Base-by-base conservation (phyloP, 164 flowering plant species). In the Nymphaea thermarum region DNA sequence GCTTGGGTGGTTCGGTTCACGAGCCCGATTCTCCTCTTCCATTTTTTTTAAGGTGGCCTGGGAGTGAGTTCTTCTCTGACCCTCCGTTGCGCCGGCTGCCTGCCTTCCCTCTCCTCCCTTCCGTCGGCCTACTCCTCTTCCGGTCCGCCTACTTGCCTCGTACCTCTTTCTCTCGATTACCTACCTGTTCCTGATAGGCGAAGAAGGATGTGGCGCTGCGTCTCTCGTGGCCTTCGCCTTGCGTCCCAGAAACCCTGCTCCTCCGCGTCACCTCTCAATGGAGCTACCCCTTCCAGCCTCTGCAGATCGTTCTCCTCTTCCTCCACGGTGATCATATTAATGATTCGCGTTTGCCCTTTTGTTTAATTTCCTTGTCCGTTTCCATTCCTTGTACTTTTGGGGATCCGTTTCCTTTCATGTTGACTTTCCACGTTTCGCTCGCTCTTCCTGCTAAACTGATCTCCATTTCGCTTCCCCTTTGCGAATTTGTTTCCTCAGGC, bases 131-230 rank as follows among this genome's bases (percentile, higher is more conserved):
- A 25, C 36, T 25, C 36, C 36, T 25, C n/a, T n/a, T n/a, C n/a
- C n/a, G n/a, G n/a, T n/a, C 36, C 36, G 36, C 36, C 36, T 25
- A 1, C 36, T 25, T 25, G 36, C 36, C 36, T 25, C 36, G 36
- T 25, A 25, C 36, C 36, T 25, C 36, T 25, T 25, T 25, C 36
- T 25, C 36, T 25, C 36, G 36, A 25, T 25, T 25, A 25, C 36
- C 36, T 25, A 25, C 36, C 36, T 25, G 36, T 25, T 25, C 36
- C 36, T 25, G 36, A 1, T 0, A 25, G 36, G 36, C 36, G 36
- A 25, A 25, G 36, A 25, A 55, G 16, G 60, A 88, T 88, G 96
- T 88, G 96, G 96, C 89, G 94, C 74, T 85, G 85, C 81, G 82
- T 85, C 41, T 67, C 89, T 62, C 89, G 90, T 53, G 71, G 80